Conservation (phyloP, 768 basidiomycete species). For the Phaeotremella skinneri region DNA sequence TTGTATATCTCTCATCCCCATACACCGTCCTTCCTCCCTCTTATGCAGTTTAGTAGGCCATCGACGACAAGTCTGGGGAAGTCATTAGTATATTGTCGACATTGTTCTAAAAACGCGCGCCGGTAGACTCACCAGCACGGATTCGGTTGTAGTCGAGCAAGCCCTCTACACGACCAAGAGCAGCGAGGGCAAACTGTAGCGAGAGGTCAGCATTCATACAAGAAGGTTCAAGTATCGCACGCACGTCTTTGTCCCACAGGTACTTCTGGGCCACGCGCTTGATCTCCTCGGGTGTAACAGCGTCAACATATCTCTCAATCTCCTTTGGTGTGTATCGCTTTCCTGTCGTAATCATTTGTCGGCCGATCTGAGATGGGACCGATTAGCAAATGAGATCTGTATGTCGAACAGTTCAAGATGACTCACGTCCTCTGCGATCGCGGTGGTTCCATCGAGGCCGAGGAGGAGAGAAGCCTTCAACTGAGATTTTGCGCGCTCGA, state of each 20-base stretch:
- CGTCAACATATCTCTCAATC: constrained; percentile 88
- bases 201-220: constrained; percentile 5
- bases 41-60: constrained; percentile 51
- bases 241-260: constrained; percentile 91
- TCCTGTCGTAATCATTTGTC: constrained; percentile 92
- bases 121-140: constrained; percentile 45
- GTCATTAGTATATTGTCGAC: not conserved
- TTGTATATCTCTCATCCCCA: not conserved
- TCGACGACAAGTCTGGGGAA: constrained; percentile 52
- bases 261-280: constrained; percentile 93
- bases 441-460: constrained; percentile 89
- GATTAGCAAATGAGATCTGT: not conserved
- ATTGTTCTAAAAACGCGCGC: not conserved
- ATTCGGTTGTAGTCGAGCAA: constrained; percentile 88
- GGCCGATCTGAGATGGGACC: constrained; percentile 63
- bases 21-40: not conserved
- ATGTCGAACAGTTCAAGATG: not conserved
- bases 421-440: constrained; percentile 80
- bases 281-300: constrained; percentile 82
- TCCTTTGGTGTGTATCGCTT: constrained; percentile 85
- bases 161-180: constrained; percentile 75
- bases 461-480: constrained; percentile 91
- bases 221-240: constrained; percentile 37
- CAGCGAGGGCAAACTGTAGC: constrained; percentile 61
- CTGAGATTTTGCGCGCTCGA: constrained; percentile 97